Conservation (phyloP, 352 stramenopile genomes). For the Phytophthora capsici region DNA sequence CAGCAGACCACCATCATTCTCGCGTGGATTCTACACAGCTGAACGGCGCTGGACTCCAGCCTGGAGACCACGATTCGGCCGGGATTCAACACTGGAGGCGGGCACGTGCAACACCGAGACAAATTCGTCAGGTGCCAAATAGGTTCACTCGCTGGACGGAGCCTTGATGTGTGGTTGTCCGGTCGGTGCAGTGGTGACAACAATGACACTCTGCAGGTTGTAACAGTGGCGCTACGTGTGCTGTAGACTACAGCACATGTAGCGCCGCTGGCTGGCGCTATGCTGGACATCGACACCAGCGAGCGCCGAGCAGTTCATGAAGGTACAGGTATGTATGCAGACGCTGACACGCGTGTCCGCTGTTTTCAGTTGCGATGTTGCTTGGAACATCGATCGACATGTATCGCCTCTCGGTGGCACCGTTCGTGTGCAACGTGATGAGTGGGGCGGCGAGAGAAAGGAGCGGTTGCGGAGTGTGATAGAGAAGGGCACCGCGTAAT, state of each 20-base stretch:
- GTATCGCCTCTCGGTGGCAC: constrained; percentile 12
- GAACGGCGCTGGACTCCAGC: too few relatives aligned
- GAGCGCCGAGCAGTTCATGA: too few relatives aligned
- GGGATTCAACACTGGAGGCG: constrained; percentile 1
- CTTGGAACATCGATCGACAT: not conserved
- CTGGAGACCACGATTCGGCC: not conserved
- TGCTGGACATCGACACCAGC: too few relatives aligned
- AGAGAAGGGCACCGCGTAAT: constrained; percentile 7
- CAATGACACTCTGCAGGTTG: not conserved
- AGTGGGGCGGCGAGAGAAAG: constrained; percentile 26
- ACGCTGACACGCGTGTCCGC: too few relatives aligned
- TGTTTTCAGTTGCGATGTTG: too few relatives aligned
- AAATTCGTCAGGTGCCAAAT: constrained; percentile 18
- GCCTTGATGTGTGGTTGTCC: constrained; percentile 1
- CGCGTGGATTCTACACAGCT: constrained; percentile 5
- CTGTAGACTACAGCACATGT: too few relatives aligned
- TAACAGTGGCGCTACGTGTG: too few relatives aligned
- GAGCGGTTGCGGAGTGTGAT: constrained; percentile 11
- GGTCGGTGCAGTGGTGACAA: not conserved
- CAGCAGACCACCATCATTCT: constrained; percentile 6
- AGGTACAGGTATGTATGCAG: too few relatives aligned
- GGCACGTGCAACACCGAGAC: constrained; percentile 19
- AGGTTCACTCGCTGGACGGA: constrained; percentile 10
- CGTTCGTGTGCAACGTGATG: constrained; percentile 20
- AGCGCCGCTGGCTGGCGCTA: too few relatives aligned